Evolutionary conservation across 768 basidiomycete species (phyloP).

Genomic region (Dendrothele bispora): DNA sequence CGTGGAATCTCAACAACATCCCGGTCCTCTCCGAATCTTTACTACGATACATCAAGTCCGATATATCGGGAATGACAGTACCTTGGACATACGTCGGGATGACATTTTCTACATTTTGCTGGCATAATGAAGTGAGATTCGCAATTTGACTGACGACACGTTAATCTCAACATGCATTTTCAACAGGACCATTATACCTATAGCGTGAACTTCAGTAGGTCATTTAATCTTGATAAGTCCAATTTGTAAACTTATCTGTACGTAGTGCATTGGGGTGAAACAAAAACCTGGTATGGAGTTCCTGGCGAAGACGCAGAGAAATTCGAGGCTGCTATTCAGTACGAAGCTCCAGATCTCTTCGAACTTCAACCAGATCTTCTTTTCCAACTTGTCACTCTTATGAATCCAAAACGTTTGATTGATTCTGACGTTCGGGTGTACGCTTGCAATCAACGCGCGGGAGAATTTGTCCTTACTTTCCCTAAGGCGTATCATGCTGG

Average conservation of each 20-base stretch:
- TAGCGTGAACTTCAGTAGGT: slow-evolving; percentile 89
- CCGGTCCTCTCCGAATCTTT: slow-evolving; percentile 92
- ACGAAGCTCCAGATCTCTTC: slow-evolving; percentile 96
- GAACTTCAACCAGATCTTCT: slow-evolving; percentile 96
- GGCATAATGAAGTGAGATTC: slow-evolving; percentile 90
- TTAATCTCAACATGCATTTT: slow-evolving; percentile 6
- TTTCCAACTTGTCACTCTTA: slow-evolving; percentile 96
- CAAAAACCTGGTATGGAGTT: slow-evolving; percentile 99
- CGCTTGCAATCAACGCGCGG: slow-evolving; percentile 94
- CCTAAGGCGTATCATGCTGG: slow-evolving; percentile 98
- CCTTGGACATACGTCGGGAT: slow-evolving; percentile 99
- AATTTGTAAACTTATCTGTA: too few species aligned
- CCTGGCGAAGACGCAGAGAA: slow-evolving; percentile 94
- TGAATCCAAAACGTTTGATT: slow-evolving; percentile 87
- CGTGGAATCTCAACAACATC: slow-evolving; percentile 98
- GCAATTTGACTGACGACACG: slow-evolving; percentile 6
- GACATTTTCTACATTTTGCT: slow-evolving; percentile 98
- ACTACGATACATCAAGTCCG: slow-evolving; percentile 95
- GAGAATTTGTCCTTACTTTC: slow-evolving; percentile 97
- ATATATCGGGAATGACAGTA: slow-evolving; percentile 99
- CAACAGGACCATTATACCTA: slow-evolving; percentile 94
- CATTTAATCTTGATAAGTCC: slow-evolving; percentile 10
- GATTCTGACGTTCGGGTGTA: slow-evolving; percentile 91
- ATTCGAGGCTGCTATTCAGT: slow-evolving; percentile 93
- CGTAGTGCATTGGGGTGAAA: slow-evolving; percentile 98